Evolutionary conservation across 768 basidiomycete species (phyloP).

Genomic region (Rhizopogon rudus): DNA sequence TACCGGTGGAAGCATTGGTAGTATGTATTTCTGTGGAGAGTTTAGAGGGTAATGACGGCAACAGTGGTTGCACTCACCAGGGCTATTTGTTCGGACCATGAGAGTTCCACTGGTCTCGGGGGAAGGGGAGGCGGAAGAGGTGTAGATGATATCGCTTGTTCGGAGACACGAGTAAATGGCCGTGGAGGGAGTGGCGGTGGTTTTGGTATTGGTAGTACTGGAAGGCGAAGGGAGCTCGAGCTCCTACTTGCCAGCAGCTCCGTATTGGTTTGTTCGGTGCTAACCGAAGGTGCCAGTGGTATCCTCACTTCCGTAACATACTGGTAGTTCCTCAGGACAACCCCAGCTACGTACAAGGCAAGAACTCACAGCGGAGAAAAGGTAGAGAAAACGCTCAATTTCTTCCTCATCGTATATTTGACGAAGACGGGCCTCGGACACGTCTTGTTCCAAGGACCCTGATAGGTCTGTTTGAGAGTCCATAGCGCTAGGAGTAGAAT

Average conservation of each 20-base stretch:
- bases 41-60: constrained; percentile 8
- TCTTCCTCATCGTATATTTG: constrained; percentile 61
- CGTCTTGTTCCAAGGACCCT: constrained; percentile 19
- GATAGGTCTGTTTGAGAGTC: not conserved
- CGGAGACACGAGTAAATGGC: not conserved
- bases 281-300: constrained; percentile 15
- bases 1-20: constrained; percentile 43
- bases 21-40: constrained; percentile 30
- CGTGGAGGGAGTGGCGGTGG: constrained; percentile 1
- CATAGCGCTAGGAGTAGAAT: not conserved
- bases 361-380: constrained; percentile 57
- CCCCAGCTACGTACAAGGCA: not conserved
- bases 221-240: not conserved
- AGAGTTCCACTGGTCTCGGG: constrained; percentile 9
- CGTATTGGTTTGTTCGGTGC: constrained; percentile 18
- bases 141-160: not conserved
- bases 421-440: constrained; percentile 51
- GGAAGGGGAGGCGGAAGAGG: not conserved
- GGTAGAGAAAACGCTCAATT: constrained; percentile 50
- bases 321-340: constrained; percentile 25
- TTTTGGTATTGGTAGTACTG: not conserved
- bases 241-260: not conserved
- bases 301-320: constrained; percentile 55
- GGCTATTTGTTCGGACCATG: constrained; percentile 24
- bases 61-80: constrained; percentile 15